A percentile compares a stretch with the other conserved stretches of the same genome.
These are phyloP conservation scores for Dactylella cylindrospora DNA, from an alignment of 2,329 filamentous ascomycete species.

Conservation along the genomic window DNA sequence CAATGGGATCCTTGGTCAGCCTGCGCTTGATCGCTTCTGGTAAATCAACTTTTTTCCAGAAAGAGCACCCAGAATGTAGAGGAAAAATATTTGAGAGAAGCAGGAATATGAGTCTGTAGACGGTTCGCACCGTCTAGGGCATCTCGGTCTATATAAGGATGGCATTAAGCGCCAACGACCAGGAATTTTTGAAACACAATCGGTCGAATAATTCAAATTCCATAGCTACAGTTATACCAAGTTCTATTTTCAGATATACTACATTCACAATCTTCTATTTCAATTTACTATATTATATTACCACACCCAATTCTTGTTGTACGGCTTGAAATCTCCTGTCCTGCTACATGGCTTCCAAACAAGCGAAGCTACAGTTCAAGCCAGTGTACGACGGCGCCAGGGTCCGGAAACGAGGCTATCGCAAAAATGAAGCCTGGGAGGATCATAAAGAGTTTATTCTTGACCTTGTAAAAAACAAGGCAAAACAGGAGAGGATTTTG, in stretches of 20 bases:
- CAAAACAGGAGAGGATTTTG: slow-evolving; percentile 18
- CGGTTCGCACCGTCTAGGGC: not conserved
- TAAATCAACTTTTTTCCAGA: slow-evolving; percentile 35
- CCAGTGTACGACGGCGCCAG: slow-evolving; percentile 18
- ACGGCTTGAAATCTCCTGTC: not conserved
- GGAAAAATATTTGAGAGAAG: not conserved
- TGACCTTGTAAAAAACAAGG: slow-evolving; percentile 5
- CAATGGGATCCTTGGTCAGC: too few relatives aligned
- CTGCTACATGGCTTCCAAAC: not conserved
- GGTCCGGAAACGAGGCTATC: slow-evolving; percentile 25
- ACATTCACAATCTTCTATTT: too few relatives aligned
- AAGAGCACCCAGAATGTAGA: too few relatives aligned
- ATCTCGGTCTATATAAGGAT: slow-evolving; percentile 8
- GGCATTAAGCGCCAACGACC: not conserved
- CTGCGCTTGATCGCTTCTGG: slow-evolving; percentile 19
- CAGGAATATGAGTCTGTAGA: not conserved
- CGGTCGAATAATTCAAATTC: not conserved
- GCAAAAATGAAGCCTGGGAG: slow-evolving; percentile 23
- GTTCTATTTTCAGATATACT: not conserved
- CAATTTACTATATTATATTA: too few relatives aligned
- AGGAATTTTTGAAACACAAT: not conserved
- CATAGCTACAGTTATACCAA: not conserved
- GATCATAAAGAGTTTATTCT: slow-evolving; percentile 38
- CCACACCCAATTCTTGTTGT: too few relatives aligned
- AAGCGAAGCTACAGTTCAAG: slow-evolving; percentile 24